Base-by-base conservation (phyloP, 441 rosid species). In the Gossypium davidsonii region DNA sequence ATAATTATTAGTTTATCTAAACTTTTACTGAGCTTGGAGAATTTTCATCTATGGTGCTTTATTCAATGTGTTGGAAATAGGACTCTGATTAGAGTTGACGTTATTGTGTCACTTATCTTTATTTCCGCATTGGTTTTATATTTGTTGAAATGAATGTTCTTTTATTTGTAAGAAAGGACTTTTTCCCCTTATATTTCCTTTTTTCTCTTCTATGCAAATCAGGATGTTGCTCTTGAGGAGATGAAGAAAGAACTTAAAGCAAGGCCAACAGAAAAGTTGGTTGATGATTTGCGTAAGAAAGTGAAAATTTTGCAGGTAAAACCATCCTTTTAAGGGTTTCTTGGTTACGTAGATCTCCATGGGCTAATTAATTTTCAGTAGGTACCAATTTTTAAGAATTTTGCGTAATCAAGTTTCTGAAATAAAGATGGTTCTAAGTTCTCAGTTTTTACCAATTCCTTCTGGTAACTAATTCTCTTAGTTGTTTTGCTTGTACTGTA, bases 231-330 rank as follows among this genome's bases (percentile, higher is more conserved):
- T 63, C 80, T 91, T 72, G 90, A 96, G 85, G 98, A 88, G 89
- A 85, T 93, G 95, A 93, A 83, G 86, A 90, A 91, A 81, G 99
- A 90, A 84, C 86, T 96, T 81, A 97, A 88, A 78, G 85, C 86
- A 76, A 88, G 97, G 81, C 99, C 99, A 79, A 90, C 97, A 68
- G 79, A 81, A 80, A 96, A 93, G 80, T 78, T 91, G 83, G 97
- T 96, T 72, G 99, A 96, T 78, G 99, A 96, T 80, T 83, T 96
- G 87, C 96, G 82, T 57, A 96, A 91, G 84, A 93, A 96, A 88
- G 97, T 96, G 81, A 96, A 96, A 88, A 93, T 96, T 80, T 83
- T 96, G 83, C 99, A 96, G 98, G 98, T 93, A 86, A 51, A 62
- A 5, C 46, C 3, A 56, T 78, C 55, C 55, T 6, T 59, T 59